phyloP scores from a whole-genome alignment of 768 basidiomycete species.

The Xerocomellus intermedius region DNA sequence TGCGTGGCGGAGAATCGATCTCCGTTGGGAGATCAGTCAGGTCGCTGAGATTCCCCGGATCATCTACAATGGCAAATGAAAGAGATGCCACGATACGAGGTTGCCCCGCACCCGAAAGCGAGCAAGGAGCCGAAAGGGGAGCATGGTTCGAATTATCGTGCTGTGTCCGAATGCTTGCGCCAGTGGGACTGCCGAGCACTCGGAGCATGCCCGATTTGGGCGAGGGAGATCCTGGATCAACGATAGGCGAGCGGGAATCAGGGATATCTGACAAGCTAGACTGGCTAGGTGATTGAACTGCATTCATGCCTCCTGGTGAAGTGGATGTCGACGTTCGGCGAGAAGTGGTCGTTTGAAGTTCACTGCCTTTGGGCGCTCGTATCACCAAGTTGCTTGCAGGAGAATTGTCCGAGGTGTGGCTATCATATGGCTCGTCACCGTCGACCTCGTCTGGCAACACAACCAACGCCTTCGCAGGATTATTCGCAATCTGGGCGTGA shows the following conservation, averaged over 20 bases:
- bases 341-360: neutral
- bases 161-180: neutral
- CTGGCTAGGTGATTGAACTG: neutral
- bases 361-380: neutral
- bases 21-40: conserved; percentile 33
- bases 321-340: neutral
- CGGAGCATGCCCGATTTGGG: neutral
- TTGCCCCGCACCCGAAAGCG: neutral
- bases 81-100: neutral
- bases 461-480: conserved; percentile 10
- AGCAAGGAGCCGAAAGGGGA: neutral
- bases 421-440: conserved; percentile 3
- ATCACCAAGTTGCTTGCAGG: neutral
- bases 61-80: conserved; percentile 5
- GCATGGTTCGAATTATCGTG: neutral
- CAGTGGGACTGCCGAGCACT: neutral
- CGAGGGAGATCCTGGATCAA: neutral
- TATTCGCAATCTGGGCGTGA: conserved; percentile 18
- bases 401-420: neutral
- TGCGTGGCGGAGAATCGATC: conserved; percentile 11
- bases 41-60: conserved; percentile 22
- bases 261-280: neutral
- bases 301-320: neutral
- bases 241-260: neutral
- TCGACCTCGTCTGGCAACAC: conserved; percentile 11